A percentile compares a stretch with the other conserved stretches of the same genome.
phyloP scores from a whole-genome alignment of 1,139 yeast species.

The Trichomonascaceae sp. region DNA sequence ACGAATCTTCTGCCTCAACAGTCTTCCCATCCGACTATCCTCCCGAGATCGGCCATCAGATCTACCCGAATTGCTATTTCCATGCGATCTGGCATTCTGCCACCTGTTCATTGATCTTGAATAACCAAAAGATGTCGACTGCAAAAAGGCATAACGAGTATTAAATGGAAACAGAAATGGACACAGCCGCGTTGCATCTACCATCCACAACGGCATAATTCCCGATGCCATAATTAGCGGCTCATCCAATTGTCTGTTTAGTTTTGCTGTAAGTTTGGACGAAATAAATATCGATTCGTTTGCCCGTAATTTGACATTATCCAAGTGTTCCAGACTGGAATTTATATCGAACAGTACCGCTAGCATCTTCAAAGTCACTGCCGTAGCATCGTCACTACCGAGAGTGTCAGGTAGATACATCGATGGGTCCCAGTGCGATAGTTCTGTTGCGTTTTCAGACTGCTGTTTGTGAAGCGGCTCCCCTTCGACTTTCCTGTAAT shows the following conservation, averaged over 20 bases:
- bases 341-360: conserved; percentile 49
- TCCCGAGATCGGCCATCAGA: conserved; percentile 12
- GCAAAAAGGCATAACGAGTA: conserved; percentile 69
- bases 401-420: conserved; percentile 29
- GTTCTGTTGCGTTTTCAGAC: conserved; percentile 23
- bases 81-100: conserved; percentile 39
- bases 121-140: conserved; percentile 87
- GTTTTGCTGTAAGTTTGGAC: conserved; percentile 78
- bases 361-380: conserved; percentile 50
- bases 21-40: conserved; percentile 55
- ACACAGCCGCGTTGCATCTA: conserved; percentile 60
- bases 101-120: conserved; percentile 77
- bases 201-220: conserved; percentile 80
- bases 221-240: conserved; percentile 86
- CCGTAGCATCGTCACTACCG: conserved; percentile 42
- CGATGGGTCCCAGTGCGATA: conserved; percentile 31
- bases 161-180: conserved; percentile 85
- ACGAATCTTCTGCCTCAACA: conserved; percentile 74
- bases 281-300: conserved; percentile 54
- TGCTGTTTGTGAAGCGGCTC: conserved; percentile 16
- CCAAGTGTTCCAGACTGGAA: conserved; percentile 13
- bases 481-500: conserved; percentile 42
- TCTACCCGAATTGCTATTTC: not conserved
- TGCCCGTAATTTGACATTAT: conserved; percentile 19
- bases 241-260: conserved; percentile 84